Conservation (phyloP, 257 asterid species). For the Solanum ahanhuiri region DNA sequence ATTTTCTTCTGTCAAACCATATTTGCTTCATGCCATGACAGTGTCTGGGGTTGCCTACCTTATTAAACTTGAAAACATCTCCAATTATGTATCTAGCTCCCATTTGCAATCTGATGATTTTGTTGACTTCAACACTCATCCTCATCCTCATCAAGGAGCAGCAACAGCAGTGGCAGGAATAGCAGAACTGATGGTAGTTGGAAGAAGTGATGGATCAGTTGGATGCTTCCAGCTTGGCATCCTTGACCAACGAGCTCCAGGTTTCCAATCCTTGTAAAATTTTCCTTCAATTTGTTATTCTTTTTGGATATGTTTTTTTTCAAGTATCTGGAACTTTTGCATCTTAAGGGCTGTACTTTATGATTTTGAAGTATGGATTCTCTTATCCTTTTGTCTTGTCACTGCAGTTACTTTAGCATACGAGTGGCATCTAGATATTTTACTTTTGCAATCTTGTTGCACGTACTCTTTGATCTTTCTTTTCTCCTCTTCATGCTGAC, state of each 20-base stretch:
- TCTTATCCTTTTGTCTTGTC: neutral
- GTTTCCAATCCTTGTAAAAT: constrained; percentile 22
- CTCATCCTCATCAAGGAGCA: constrained; percentile 41
- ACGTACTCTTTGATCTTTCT: neutral
- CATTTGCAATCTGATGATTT: constrained; percentile 43
- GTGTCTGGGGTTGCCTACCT: constrained; percentile 73
- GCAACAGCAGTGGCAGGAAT: constrained; percentile 57
- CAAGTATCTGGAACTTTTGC: neutral
- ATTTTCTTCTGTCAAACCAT: constrained; percentile 13
- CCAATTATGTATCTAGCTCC: constrained; percentile 51
- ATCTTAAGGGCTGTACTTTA: neutral
- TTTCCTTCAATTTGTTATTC: neutral
- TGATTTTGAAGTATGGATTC: neutral
- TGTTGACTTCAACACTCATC: constrained; percentile 44
- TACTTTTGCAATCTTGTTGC: neutral
- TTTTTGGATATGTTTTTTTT: neutral
- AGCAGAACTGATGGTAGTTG: constrained; percentile 51
- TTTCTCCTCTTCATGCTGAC: neutral
- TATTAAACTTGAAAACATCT: constrained; percentile 47
- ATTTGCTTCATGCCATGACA: constrained; percentile 65
- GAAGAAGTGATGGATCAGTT: constrained; percentile 82
- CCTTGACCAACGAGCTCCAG: constrained; percentile 58
- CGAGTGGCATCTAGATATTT: neutral
- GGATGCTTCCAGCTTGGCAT: constrained; percentile 61
- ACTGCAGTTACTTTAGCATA: neutral